Conservation (phyloP, 2,329 filamentous ascomycete species). For the Cladosporium velox region DNA sequence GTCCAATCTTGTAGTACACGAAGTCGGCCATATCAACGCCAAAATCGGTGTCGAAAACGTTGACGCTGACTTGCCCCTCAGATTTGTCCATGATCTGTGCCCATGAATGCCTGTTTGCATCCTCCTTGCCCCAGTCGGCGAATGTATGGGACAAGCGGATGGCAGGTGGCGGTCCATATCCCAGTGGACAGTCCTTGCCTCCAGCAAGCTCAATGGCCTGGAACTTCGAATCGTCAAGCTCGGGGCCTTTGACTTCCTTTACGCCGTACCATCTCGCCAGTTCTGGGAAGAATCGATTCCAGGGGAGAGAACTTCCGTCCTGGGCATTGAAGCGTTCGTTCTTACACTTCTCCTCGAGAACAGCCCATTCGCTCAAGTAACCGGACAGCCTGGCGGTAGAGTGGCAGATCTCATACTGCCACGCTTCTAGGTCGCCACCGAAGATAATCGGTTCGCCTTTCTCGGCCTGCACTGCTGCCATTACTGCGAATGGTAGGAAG, state of each 20-base stretch:
- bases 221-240: conserved; percentile 24
- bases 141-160: conserved; percentile 24
- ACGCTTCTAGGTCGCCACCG: conserved; percentile 45
- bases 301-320: conserved; percentile 48
- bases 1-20: conserved; percentile 26
- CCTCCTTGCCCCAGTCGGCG: conserved; percentile 48
- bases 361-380: conserved; percentile 52
- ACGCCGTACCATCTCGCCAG: conserved; percentile 47
- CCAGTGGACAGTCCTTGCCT: conserved; percentile 24
- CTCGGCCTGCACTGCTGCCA: conserved; percentile 48
- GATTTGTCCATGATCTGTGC: conserved; percentile 26
- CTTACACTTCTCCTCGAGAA: conserved; percentile 41
- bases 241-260: conserved; percentile 21
- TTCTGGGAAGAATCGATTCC: conserved; percentile 50
- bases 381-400: conserved; percentile 49
- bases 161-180: conserved; percentile 25
- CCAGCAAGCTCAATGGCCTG: conserved; percentile 19
- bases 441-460: conserved; percentile 45
- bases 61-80: conserved; percentile 11
- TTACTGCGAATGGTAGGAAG: conserved; percentile 49
- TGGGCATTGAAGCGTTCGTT: conserved; percentile 52
- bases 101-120: conserved; percentile 49
- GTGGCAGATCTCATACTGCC: conserved; percentile 45
- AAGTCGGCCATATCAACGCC: conserved; percentile 39
- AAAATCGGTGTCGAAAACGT: conserved; percentile 39